Base-by-base conservation (phyloP, 2,329 filamentous ascomycete species). In the Venturia asperata region DNA sequence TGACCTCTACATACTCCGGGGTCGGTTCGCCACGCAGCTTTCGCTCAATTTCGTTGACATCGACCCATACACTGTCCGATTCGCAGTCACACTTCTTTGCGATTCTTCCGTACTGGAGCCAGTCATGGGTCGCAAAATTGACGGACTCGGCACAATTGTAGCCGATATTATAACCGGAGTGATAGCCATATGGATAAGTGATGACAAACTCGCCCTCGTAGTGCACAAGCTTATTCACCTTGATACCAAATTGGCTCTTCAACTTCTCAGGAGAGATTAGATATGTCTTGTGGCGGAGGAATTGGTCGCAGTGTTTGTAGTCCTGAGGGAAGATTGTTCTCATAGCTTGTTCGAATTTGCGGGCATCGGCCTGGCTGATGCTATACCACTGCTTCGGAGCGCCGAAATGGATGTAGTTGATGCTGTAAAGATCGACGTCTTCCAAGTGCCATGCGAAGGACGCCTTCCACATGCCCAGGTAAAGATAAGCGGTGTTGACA, bases 371-470 rank as follows among this genome's bases (percentile, higher is more conserved):
- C 75, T 97, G 95, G 0, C 93, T 96, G 69, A 99, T 97, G 76
- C 92, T 97, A 78, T 99, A 99, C 94, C 94, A 99, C 75, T 99
- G 94, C 77, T 99, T 99, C 0, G 94, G 94, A 1, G 94, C 94
- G 64, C 94, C 94, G 75, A 99, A 99, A 73, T 99, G 94, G 67
- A 99, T 92, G 75, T 97, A 99, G 79, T 99, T 99, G 82, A 99
- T 99, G 75, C 92, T 97, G 85, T 99, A 99, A 5, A 99, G 84
- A 78, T 99, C 94, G 52, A 99, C 93, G 74, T 99, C 94, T 75
- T 99, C 94, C 64, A 99, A 79, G 83, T 99, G 94, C 94, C 94
- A 99, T 10, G 94, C 94, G 75, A 99, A 99, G 0, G 94, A 97
- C 15, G 94, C 93, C 77, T 97, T 97, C 94, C 94, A 99, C 94